Percentiles rank a stretch among this genome's conserved stretches.
These are phyloP conservation scores for Aspergillus sp. DNA, from an alignment of 2,329 filamentous ascomycete genomes.

Conservation along the genomic window DNA sequence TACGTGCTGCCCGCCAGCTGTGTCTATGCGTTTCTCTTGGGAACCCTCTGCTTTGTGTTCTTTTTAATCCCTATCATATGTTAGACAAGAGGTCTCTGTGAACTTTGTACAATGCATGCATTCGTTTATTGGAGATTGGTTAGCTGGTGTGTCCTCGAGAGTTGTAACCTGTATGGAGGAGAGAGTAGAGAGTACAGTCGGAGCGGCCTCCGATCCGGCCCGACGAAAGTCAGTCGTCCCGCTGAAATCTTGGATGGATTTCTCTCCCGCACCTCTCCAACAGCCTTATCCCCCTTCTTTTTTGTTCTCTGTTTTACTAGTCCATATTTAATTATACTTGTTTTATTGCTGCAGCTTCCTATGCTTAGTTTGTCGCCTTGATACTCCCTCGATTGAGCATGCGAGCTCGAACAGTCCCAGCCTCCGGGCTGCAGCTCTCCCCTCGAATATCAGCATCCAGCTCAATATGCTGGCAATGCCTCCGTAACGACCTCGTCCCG, in stretches of 20 bases:
- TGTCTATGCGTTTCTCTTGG: too few species aligned
- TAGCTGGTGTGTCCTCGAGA: too few species aligned
- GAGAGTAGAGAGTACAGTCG: background rate
- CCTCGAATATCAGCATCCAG: conserved; percentile 21
- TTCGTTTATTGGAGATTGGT: too few species aligned
- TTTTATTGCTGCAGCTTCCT: background rate
- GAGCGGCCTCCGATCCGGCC: conserved; percentile 11
- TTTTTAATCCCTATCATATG: conserved; percentile 3
- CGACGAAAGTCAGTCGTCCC: conserved; percentile 10
- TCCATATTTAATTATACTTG: background rate
- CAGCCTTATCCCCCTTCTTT: conserved; percentile 1
- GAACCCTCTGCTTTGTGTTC: too few species aligned
- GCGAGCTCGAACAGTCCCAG: conserved; percentile 29
- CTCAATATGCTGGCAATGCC: conserved; percentile 34
- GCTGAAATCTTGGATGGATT: conserved; percentile 5
- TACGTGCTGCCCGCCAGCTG: conserved; percentile 7
- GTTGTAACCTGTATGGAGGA: too few species aligned
- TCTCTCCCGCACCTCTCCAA: background rate
- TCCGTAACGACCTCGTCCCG: conserved; percentile 25
- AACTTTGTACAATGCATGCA: too few species aligned
- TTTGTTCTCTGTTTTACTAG: background rate
- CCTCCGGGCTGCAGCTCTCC: conserved; percentile 27
- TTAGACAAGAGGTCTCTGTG: too few species aligned
- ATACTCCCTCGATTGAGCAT: conserved; percentile 18
- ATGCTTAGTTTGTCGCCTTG: background rate